Percentiles rank a stretch among this genome's conserved stretches.
phyloP scores from a whole-genome alignment of 768 basidiomycete genomes.

The Sarcodon sp. region DNA sequence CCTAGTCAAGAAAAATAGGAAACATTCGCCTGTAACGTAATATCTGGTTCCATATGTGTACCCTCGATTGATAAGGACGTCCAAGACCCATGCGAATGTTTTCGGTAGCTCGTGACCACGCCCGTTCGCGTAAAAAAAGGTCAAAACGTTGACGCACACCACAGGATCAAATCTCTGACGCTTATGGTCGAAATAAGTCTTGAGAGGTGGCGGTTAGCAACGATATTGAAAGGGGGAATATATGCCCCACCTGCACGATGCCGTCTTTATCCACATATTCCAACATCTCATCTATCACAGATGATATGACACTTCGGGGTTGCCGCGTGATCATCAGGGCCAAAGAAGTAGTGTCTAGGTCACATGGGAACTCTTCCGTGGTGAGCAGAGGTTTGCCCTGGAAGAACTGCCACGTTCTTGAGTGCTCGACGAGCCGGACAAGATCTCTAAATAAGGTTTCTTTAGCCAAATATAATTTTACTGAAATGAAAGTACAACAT shows the following conservation, averaged over 20 bases:
- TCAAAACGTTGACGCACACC: constrained; percentile 37
- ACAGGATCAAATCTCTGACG: constrained; percentile 41
- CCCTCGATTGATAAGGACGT: constrained; percentile 36
- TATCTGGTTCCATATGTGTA: constrained; percentile 44
- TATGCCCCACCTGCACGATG: constrained; percentile 19
- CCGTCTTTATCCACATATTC: constrained; percentile 34
- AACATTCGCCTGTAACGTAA: constrained; percentile 37
- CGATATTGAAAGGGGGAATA: background rate
- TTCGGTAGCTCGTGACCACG: constrained; percentile 29
- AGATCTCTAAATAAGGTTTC: constrained; percentile 20
- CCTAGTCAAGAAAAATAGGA: constrained; percentile 37
- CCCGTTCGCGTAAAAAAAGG: constrained; percentile 35
- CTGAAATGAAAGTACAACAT: constrained; percentile 8
- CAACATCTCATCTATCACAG: constrained; percentile 47
- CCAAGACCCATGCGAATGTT: constrained; percentile 35
- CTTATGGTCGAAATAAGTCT: constrained; percentile 41
- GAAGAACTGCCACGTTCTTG: constrained; percentile 43
- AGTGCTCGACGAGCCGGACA: constrained; percentile 24
- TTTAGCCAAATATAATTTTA: background rate
- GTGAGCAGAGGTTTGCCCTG: constrained; percentile 27
- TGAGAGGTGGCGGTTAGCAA: background rate
- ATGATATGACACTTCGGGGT: constrained; percentile 18
- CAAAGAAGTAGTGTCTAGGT: constrained; percentile 47
- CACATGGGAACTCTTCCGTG: constrained; percentile 36
- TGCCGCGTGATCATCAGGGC: constrained; percentile 29